phyloP scores from a whole-genome alignment of 768 basidiomycete species.

The Lepiota brunneoincarnata region DNA sequence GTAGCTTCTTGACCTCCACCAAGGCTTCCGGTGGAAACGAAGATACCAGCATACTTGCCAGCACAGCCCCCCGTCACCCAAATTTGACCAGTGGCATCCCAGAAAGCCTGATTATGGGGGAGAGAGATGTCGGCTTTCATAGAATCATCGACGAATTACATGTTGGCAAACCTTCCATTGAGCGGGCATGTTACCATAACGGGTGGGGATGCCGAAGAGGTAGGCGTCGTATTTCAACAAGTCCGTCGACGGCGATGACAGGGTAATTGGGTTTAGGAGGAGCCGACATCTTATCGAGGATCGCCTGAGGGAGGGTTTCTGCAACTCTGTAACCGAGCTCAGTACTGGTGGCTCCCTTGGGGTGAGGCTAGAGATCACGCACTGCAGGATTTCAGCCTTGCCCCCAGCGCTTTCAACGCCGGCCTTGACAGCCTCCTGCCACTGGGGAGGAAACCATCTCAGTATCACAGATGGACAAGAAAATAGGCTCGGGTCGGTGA shows the following conservation, averaged over 20 bases:
- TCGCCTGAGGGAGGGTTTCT: constrained; percentile 61
- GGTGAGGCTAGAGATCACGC: constrained; percentile 20
- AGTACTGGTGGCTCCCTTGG: not conserved
- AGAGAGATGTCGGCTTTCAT: not conserved
- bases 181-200: constrained; percentile 70
- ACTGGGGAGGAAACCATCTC: constrained; percentile 37
- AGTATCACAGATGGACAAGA: not conserved
- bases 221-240: constrained; percentile 56
- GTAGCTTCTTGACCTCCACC: constrained; percentile 80
- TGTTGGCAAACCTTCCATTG: constrained; percentile 39
- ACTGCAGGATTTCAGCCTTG: constrained; percentile 53
- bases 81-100: constrained; percentile 68
- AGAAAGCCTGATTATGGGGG: constrained; percentile 56
- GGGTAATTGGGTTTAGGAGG: constrained; percentile 58
- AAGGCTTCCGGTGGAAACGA: constrained; percentile 67
- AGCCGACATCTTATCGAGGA: constrained; percentile 55
- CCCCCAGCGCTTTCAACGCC: constrained; percentile 53
- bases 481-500: constrained; percentile 8
- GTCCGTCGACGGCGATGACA: constrained; percentile 43
- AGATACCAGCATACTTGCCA: constrained; percentile 73
- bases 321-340: constrained; percentile 37
- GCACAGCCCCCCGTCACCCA: constrained; percentile 59
- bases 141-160: not conserved
- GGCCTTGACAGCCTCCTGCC: constrained; percentile 46
- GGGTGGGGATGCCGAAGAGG: constrained; percentile 66